Percentiles rank a stretch among this genome's conserved stretches.
These are phyloP conservation scores for Exobasidium rhododendri DNA, from an alignment of 1,284 basidiomycete species.

Conservation along the genomic window DNA sequence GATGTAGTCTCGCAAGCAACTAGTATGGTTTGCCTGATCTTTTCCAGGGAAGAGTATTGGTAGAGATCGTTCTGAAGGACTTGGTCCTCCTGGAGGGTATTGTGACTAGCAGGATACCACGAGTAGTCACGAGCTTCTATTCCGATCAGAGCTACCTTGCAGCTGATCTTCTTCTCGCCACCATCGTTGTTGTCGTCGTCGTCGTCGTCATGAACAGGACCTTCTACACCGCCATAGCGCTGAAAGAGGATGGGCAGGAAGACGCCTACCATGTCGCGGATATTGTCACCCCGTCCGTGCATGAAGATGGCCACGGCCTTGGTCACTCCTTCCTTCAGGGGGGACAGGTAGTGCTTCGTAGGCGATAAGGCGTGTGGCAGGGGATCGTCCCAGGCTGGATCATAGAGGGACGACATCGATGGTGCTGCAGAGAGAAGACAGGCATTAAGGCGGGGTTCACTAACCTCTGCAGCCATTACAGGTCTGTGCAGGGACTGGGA, in stretches of 20 bases:
- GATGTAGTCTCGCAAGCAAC: neutral
- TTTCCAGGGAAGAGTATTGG: constrained; percentile 8
- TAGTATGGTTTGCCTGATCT: neutral
- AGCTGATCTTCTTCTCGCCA: neutral
- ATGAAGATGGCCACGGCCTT: constrained; percentile 21
- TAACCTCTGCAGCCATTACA: too few species aligned
- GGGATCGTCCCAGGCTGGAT: constrained; percentile 20
- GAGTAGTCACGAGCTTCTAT: neutral
- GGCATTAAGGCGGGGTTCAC: too few species aligned
- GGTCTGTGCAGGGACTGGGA: too few species aligned
- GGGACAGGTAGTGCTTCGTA: constrained; percentile 6
- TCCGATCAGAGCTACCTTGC: neutral
- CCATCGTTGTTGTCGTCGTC: constrained; percentile 10
- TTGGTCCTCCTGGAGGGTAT: neutral
- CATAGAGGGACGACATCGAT: too few species aligned
- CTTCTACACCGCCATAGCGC: constrained; percentile 14
- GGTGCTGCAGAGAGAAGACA: neutral
- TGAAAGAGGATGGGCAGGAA: constrained; percentile 20
- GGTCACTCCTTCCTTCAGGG: neutral
- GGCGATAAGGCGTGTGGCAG: constrained; percentile 19
- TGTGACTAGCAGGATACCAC: constrained; percentile 11
- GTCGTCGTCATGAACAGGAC: neutral
- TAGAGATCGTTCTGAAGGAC: neutral
- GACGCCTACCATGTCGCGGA: constrained; percentile 20
- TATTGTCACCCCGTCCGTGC: constrained; percentile 24